Evolutionary conservation across 805 yeast species (phyloP).

Genomic region (Komagataella pastoris): DNA sequence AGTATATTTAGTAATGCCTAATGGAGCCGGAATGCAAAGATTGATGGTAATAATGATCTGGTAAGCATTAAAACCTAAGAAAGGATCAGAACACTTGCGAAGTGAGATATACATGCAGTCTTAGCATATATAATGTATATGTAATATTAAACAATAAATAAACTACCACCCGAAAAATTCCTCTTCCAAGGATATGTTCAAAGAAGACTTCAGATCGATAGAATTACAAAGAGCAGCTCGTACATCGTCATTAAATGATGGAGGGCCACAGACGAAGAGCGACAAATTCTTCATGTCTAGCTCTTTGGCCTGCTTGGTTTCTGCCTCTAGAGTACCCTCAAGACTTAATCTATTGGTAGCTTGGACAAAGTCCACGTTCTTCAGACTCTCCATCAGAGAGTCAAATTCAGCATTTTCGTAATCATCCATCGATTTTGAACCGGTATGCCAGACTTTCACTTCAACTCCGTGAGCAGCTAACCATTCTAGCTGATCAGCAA

Average conservation of each 20-base stretch:
- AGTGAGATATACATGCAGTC: background rate
- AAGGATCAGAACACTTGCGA: background rate
- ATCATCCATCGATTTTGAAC: background rate
- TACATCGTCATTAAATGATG: background rate
- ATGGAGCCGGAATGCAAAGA: background rate
- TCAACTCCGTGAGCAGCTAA: slow-evolving; percentile 3
- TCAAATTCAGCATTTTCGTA: background rate
- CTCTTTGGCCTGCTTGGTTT: background rate
- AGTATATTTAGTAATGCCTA: background rate
- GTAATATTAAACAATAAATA: too few species aligned
- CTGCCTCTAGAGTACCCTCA: background rate
- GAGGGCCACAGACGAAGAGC: background rate
- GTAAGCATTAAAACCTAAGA: background rate
- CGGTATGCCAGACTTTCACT: slow-evolving; percentile 2
- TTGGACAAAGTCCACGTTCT: background rate
- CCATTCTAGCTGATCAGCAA: slow-evolving; percentile 5
- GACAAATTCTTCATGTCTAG: background rate
- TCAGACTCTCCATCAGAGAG: background rate
- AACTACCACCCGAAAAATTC: background rate
- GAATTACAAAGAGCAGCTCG: background rate
- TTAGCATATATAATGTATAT: background rate
- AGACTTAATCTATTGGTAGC: background rate
- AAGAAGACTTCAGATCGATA: background rate
- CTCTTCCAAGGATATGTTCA: background rate
- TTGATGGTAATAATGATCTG: background rate